Evolutionary conservation across 2,329 filamentous ascomycete species (phyloP).

Genomic region (Ambrosiella xylebori): DNA sequence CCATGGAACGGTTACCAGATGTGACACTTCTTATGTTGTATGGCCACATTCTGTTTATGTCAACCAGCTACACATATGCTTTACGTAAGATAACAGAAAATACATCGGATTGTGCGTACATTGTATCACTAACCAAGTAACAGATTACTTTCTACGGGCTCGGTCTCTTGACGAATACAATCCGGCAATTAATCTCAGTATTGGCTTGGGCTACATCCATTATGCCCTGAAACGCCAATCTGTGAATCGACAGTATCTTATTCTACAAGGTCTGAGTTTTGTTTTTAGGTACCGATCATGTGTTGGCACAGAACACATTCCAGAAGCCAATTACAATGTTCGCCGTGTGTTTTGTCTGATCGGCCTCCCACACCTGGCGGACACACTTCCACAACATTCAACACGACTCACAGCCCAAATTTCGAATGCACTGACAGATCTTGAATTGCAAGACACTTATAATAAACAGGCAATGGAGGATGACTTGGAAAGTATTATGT

Average conservation of each 20-base stretch:
- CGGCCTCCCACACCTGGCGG: slow-evolving; percentile 15
- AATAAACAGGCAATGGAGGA: slow-evolving; percentile 3
- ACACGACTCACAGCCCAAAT: not conserved
- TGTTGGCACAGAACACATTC: slow-evolving; percentile 17
- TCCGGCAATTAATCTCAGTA: slow-evolving; percentile 59
- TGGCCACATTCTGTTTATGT: slow-evolving; percentile 73
- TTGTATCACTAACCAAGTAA: not conserved
- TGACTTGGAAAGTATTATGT: not conserved
- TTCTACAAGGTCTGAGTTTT: slow-evolving; percentile 72
- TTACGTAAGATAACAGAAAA: slow-evolving; percentile 37
- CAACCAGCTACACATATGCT: slow-evolving; percentile 67
- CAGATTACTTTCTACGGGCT: slow-evolving; percentile 69
- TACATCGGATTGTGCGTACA: slow-evolving; percentile 3
- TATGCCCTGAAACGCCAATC: slow-evolving; percentile 77
- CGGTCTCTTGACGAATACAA: slow-evolving; percentile 60
- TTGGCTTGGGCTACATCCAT: slow-evolving; percentile 74
- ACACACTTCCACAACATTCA: slow-evolving; percentile 3
- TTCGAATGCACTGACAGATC: slow-evolving; percentile 3
- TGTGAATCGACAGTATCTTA: slow-evolving; percentile 75
- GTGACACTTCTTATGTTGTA: slow-evolving; percentile 73
- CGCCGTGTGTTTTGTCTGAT: slow-evolving; percentile 51
- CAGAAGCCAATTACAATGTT: slow-evolving; percentile 72
- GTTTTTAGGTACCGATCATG: slow-evolving; percentile 21
- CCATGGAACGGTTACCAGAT: slow-evolving; percentile 37
- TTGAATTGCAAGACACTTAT: slow-evolving; percentile 6